Percentiles rank a stretch among this genome's conserved stretches.
Conservation (phyloP, 129 eudicot species). For the carrot (Daucus carota) region DH1_v3.0 NC_030383.2:59550501-59551000, state of each 20-base stretch:
- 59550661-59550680: not conserved
- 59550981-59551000: too few species aligned
- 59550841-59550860: too few species aligned
- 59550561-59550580: not conserved
- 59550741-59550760: not conserved
- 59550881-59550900: too few species aligned
- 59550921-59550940: too few species aligned
- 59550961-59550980: too few species aligned
- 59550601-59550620: not conserved
- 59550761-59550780: not conserved
- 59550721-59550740: not conserved
- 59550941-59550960: too few species aligned
- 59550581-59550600: not conserved
- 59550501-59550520: too few species aligned
- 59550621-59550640: not conserved
- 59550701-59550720: too few species aligned
- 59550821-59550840: not conserved
- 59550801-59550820: not conserved
- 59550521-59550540: not conserved
- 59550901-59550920: too few species aligned
- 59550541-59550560: not conserved
- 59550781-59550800: not conserved
- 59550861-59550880: too few species aligned
- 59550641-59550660: conserved; percentile 2
- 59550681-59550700: too few species aligned